These are phyloP conservation scores for Haplosporangium gracile DNA, from an alignment of 192 early-diverging fungal genomes.

Conservation along the genomic window DNA sequence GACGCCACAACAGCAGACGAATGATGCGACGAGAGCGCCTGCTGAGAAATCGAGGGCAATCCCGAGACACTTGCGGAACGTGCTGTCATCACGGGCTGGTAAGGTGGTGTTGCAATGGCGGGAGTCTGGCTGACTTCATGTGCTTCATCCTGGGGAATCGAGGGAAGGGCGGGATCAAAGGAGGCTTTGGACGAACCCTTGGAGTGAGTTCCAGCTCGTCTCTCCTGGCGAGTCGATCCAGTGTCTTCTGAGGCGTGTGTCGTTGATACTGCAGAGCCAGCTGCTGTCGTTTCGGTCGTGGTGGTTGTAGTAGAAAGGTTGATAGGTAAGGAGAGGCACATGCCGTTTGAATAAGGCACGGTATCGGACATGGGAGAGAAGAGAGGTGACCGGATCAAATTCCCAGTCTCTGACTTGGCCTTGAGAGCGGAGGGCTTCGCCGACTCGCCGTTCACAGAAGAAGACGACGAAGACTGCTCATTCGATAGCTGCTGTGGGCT, in stretches of 20 bases:
- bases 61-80: constrained; percentile 37
- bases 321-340: constrained; percentile 43
- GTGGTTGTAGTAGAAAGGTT: neutral
- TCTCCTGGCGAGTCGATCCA: constrained; percentile 10
- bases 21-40: neutral
- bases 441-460: neutral
- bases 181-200: constrained; percentile 38
- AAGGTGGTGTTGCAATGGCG: neutral
- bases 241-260: constrained; percentile 4
- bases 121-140: neutral
- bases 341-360: constrained; percentile 43
- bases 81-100: constrained; percentile 35
- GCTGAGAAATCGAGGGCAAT: constrained; percentile 13
- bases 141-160: constrained; percentile 39
- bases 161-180: constrained; percentile 38
- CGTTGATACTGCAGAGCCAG: constrained; percentile 1
- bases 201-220: constrained; percentile 30
- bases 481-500: constrained; percentile 32
- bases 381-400: constrained; percentile 26
- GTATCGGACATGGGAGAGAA: constrained; percentile 31
- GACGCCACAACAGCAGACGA: constrained; percentile 10
- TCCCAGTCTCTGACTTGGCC: constrained; percentile 17
- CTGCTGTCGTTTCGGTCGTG: neutral
- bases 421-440: neutral
- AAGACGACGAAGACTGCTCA: neutral